Base-by-base conservation (phyloP, 1,284 basidiomycete genomes). In the Megacollybia platyphylla region DNA sequence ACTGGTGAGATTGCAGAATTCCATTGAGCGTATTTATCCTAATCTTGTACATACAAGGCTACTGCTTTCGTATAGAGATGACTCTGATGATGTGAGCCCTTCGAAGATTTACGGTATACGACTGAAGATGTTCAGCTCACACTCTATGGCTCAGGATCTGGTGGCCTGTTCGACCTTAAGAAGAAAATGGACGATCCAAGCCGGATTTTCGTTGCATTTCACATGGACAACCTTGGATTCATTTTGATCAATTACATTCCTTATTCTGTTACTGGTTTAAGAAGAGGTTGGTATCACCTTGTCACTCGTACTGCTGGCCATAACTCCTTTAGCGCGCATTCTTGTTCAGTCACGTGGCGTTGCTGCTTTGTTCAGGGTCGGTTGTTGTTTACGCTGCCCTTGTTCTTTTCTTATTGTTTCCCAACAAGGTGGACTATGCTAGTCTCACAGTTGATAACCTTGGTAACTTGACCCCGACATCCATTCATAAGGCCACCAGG, bases 321-420 rank as follows among this genome's bases (percentile, higher is more conserved):
- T 41, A 42, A 36, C 15, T 35, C 44, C 39, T 40, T 48, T 46
- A 70, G 69, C 68, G 11, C 60, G 64, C 30, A 61, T 61, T 5
- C 55, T 68, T 28, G 67, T 70, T 8, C 63, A 69, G 48, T 66
- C 68, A 7, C 60, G 68, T 40, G 60, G 66, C 8, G 50, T 70
- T 40, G 65, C 65, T 13, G 56, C 57, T 27, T 53, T 66, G 38
- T 64, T 70, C 49, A 64, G 38, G 27, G 44, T 65, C 32, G 30
- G 29, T 9, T 20, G 29, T 9, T 20, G 31, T 39, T 40, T 35
- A 31, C 28, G 18, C 11, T n/a, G 13, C 29, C 27, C 29, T 39
- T 51, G 60, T 63, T 59, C 57, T 61, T 58, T 50, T 51, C 41
- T 46, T 32, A 32, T 35, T 43, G 32, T 40, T 40, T 43, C 10